Conservation (phyloP, 176 grass and related monocot species). For the Chrysopogon serrulatus region DNA sequence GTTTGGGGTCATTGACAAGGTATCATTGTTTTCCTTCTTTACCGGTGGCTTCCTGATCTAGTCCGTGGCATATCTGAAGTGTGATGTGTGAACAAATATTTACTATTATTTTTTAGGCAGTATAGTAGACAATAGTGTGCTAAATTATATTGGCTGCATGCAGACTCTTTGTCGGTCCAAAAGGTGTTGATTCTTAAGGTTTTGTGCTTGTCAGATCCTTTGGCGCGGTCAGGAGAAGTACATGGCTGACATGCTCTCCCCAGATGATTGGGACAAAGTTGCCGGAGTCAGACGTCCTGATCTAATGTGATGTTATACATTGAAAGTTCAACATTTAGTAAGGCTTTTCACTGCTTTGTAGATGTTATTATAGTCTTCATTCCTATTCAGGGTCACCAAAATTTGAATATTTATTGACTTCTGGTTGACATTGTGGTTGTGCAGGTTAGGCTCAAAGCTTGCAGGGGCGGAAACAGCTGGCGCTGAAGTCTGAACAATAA, state of each 20-base stretch:
- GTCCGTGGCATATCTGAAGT: slow-evolving; percentile 12
- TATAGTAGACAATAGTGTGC: neutral
- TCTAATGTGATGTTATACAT: slow-evolving; percentile 36
- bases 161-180: neutral
- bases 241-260: slow-evolving; percentile 71
- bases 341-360: slow-evolving; percentile 9
- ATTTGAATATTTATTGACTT: neutral
- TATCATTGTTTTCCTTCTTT: slow-evolving; percentile 36
- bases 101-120: neutral
- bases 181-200: neutral
- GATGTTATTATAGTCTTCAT: neutral
- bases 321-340: slow-evolving; percentile 25
- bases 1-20: slow-evolving; percentile 97
- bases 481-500: neutral
- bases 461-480: neutral
- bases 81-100: neutral
- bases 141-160: too few relatives aligned
- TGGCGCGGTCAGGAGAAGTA: slow-evolving; percentile 72
- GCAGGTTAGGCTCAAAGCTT: slow-evolving; percentile 32
- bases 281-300: slow-evolving; percentile 48
- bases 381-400: neutral
- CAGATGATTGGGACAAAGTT: slow-evolving; percentile 60
- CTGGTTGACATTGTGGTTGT: neutral
- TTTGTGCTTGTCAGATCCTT: slow-evolving; percentile 58
- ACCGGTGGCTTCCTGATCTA: neutral